Evolutionary conservation across 768 basidiomycete genomes (phyloP).

Genomic region (Obba rivulosa): DNA sequence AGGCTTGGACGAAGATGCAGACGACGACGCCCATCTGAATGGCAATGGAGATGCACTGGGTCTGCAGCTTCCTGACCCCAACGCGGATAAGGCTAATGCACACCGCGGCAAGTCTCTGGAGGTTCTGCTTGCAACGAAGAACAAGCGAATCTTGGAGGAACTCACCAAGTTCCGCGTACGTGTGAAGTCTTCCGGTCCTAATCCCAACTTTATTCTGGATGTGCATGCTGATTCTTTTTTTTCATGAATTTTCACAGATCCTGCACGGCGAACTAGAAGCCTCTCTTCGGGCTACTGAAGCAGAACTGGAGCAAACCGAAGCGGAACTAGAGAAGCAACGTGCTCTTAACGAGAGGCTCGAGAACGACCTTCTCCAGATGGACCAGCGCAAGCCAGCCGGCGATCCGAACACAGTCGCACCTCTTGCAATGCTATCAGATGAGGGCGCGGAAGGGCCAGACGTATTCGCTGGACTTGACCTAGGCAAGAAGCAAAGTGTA

Average conservation of each 20-base stretch:
- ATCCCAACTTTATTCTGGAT: too few relatives aligned
- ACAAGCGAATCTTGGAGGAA: constrained; percentile 88
- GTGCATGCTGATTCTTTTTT: too few relatives aligned
- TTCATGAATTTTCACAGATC: constrained; percentile 66
- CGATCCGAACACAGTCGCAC: constrained; percentile 21
- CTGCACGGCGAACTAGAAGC: constrained; percentile 77
- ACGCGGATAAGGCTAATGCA: constrained; percentile 75
- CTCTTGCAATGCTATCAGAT: constrained; percentile 1
- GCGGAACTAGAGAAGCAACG: constrained; percentile 75
- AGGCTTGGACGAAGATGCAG: constrained; percentile 74
- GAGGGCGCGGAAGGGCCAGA: constrained; percentile 35
- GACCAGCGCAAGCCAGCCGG: constrained; percentile 51
- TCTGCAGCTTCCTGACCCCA: constrained; percentile 80
- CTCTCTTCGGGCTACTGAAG: constrained; percentile 51
- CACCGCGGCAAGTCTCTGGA: constrained; percentile 83
- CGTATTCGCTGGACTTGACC: constrained; percentile 65
- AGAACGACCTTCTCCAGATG: constrained; percentile 83
- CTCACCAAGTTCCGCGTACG: constrained; percentile 84
- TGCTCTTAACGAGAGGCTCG: constrained; percentile 81
- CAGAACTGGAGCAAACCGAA: constrained; percentile 52
- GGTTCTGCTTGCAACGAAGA: constrained; percentile 86
- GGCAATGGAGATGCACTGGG: constrained; percentile 44
- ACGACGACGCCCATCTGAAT: constrained; percentile 37
- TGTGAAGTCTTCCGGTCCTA: too few relatives aligned
- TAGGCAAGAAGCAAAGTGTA: constrained; percentile 52